Conservation (phyloP, 495 filamentous ascomycete species). For the Penicillium riverlandense region DNA sequence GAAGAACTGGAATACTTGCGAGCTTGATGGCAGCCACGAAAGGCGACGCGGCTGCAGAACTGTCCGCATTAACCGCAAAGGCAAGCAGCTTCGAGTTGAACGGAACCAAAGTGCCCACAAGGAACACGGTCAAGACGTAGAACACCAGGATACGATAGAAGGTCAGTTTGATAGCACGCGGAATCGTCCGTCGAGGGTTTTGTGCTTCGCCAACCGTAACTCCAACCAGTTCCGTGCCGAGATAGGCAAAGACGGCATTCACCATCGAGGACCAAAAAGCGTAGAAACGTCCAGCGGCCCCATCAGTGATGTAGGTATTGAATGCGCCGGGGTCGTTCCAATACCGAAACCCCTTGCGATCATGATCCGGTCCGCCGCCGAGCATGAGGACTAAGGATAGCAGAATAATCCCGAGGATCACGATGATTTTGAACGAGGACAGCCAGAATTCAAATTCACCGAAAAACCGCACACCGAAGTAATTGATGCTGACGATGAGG, state of each 20-base stretch:
- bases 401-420: conserved; percentile 61
- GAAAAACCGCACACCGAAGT: conserved; percentile 59
- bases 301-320: conserved; percentile 32
- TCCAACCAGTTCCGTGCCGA: conserved; percentile 80
- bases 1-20: conserved; percentile 45
- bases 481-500: conserved; percentile 47
- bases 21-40: conserved; percentile 55
- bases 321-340: conserved; percentile 68
- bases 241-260: conserved; percentile 74
- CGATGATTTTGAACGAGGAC: conserved; percentile 64
- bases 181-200: conserved; percentile 71
- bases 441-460: conserved; percentile 84
- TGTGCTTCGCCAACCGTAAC: conserved; percentile 63
- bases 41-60: conserved; percentile 48
- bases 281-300: conserved; percentile 51
- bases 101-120: conserved; percentile 49
- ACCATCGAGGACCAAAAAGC: conserved; percentile 75
- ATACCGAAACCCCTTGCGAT: conserved; percentile 68
- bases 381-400: conserved; percentile 61
- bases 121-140: conserved; percentile 53
- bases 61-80: conserved; percentile 40
- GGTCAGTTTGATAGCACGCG: conserved; percentile 68
- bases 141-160: conserved; percentile 84
- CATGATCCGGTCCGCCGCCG: conserved; percentile 67
- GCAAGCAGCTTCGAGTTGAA: conserved; percentile 48